phyloP scores from a whole-genome alignment of 2,329 filamentous ascomycete genomes.

The Elsinoe australis region DNA sequence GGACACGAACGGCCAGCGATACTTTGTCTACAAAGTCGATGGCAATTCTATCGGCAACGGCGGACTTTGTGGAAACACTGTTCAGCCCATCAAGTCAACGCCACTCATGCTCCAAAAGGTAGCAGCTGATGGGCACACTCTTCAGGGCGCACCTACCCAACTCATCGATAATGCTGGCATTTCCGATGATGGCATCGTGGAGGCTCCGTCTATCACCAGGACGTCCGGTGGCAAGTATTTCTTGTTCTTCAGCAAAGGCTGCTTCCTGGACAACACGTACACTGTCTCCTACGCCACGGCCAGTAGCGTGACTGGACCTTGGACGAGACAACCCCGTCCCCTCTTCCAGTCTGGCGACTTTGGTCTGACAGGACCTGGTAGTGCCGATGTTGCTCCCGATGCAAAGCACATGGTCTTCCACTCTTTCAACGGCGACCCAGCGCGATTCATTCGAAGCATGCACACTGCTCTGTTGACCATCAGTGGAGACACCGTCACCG shows the following conservation, averaged over 20 bases:
- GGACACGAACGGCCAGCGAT: conserved; percentile 25
- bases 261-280: conserved; percentile 24
- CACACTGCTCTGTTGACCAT: conserved; percentile 18
- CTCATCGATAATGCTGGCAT: conserved; percentile 28
- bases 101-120: conserved; percentile 30
- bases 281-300: conserved; percentile 27
- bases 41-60: conserved; percentile 27
- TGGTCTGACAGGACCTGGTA: conserved; percentile 29
- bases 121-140: conserved; percentile 27
- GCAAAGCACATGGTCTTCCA: conserved; percentile 30
- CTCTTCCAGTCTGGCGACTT: conserved; percentile 25
- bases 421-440: conserved; percentile 23
- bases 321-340: conserved; percentile 22
- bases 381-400: conserved; percentile 27
- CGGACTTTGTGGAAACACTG: conserved; percentile 26
- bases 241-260: conserved; percentile 28
- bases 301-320: conserved; percentile 23
- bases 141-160: conserved; percentile 24
- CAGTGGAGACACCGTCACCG: conserved; percentile 8
- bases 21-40: conserved; percentile 29
- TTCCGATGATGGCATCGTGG: conserved; percentile 28
- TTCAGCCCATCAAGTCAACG: conserved; percentile 27
- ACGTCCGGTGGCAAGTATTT: conserved; percentile 23
- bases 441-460: conserved; percentile 18
- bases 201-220: conserved; percentile 29